Evolutionary conservation across 2,329 filamentous ascomycete species (phyloP).

Genomic region (Cladobotryum mycophilum): DNA sequence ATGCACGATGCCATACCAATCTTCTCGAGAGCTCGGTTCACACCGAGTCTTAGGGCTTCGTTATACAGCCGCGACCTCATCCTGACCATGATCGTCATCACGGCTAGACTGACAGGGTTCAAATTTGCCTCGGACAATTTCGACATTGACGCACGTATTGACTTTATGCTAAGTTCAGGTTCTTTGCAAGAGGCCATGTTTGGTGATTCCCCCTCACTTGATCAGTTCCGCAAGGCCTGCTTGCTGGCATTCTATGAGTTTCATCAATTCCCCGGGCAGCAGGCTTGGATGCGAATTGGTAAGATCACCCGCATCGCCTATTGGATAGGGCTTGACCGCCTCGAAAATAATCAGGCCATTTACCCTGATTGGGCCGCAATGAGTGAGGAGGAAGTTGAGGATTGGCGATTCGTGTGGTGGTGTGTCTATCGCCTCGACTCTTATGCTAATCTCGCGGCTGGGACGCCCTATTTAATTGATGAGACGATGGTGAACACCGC

Average conservation of each 20-base stretch:
- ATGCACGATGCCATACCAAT: constrained; percentile 4
- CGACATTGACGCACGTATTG: constrained; percentile 1
- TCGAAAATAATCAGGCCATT: constrained; percentile 4
- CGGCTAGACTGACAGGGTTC: constrained; percentile 10
- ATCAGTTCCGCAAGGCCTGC: constrained; percentile 12
- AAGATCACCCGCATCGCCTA: constrained; percentile 12
- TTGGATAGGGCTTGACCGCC: constrained; percentile 11
- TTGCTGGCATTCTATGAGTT: constrained; percentile 14
- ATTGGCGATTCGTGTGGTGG: constrained; percentile 16
- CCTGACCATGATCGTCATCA: constrained; percentile 2
- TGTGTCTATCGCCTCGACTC: constrained; percentile 16
- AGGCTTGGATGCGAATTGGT: constrained; percentile 14
- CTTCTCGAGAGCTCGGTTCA: background rate
- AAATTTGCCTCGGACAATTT: background rate
- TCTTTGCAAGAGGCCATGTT: constrained; percentile 6
- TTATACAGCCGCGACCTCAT: background rate
- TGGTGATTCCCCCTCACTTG: constrained; percentile 8
- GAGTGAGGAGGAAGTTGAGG: constrained; percentile 9
- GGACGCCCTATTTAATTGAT: constrained; percentile 13
- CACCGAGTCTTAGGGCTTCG: background rate
- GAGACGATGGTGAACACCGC: constrained; percentile 5
- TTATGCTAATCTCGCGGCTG: constrained; percentile 11
- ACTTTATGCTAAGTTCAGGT: constrained; percentile 2
- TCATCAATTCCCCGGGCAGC: constrained; percentile 15
- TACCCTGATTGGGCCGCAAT: background rate